Percentiles rank a stretch among this genome's conserved stretches.
phyloP scores from a whole-genome alignment of 371 early-diverging fungal genomes.

The Mucor racemosus region DNA sequence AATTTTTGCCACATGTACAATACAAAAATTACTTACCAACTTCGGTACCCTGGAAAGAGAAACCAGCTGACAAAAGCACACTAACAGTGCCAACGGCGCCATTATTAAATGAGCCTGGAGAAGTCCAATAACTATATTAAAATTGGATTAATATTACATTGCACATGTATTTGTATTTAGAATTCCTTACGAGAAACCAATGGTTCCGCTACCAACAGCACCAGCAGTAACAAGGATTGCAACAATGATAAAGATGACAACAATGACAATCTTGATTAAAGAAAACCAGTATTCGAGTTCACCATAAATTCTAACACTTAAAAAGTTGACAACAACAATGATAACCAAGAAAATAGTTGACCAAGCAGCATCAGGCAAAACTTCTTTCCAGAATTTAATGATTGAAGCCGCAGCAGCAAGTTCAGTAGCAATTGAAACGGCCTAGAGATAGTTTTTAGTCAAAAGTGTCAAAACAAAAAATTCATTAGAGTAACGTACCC shows the following conservation, averaged over 20 bases:
- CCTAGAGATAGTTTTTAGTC: constrained; percentile 14
- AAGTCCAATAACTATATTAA: constrained; percentile 65
- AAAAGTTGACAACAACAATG: constrained; percentile 62
- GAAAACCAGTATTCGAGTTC: constrained; percentile 82
- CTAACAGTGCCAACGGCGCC: constrained; percentile 73
- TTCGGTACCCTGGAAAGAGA: constrained; percentile 86
- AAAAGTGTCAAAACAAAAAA: neutral
- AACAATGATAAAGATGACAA: constrained; percentile 73
- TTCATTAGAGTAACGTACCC: constrained; percentile 32
- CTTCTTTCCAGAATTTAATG: constrained; percentile 75
- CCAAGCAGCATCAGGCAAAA: constrained; percentile 65
- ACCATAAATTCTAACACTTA: constrained; percentile 70
- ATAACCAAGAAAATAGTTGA: constrained; percentile 57
- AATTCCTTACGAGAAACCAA: constrained; percentile 51
- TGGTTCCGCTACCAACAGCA: constrained; percentile 58
- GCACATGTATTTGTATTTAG: neutral
- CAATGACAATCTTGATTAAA: constrained; percentile 69
- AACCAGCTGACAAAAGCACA: constrained; percentile 77
- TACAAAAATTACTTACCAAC: constrained; percentile 40
- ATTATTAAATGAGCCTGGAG: constrained; percentile 78
- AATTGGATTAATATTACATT: neutral
- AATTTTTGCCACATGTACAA: constrained; percentile 1
- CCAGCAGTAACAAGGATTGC: constrained; percentile 68
- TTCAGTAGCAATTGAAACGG: constrained; percentile 54
- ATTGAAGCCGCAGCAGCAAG: constrained; percentile 81